Conservation (phyloP, 495 filamentous ascomycete species). For the Neurospora sublineolata region DNA sequence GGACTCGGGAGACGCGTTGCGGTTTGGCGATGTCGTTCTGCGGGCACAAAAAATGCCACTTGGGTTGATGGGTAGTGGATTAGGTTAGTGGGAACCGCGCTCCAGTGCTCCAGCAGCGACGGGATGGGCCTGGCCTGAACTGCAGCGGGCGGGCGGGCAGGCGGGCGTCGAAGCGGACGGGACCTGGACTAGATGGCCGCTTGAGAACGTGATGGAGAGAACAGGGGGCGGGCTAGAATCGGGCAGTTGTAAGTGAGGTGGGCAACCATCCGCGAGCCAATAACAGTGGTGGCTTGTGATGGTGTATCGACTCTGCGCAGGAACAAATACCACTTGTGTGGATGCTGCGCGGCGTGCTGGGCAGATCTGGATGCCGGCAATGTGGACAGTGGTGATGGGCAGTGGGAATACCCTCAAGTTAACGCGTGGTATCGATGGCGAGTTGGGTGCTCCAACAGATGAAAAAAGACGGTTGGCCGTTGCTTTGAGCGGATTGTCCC, state of each 20-base stretch:
- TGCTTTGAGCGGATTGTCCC: background rate
- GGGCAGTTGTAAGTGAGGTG: background rate
- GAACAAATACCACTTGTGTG: background rate
- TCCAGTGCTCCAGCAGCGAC: background rate
- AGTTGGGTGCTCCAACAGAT: background rate
- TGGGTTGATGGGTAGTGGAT: slow-evolving; percentile 3
- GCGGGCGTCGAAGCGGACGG: background rate
- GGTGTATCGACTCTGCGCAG: background rate
- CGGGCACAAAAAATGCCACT: slow-evolving; percentile 14
- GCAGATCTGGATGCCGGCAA: background rate
- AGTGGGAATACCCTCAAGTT: background rate
- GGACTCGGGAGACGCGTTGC: slow-evolving; percentile 13
- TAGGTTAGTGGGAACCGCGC: background rate
- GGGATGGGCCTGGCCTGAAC: background rate
- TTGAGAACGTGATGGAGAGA: background rate
- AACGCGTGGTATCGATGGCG: background rate
- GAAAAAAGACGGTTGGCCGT: background rate
- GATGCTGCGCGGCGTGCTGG: background rate
- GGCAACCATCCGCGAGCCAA: background rate
- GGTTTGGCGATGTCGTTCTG: slow-evolving; percentile 4
- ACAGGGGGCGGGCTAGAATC: background rate
- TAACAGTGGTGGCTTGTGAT: background rate
- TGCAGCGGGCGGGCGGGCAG: background rate
- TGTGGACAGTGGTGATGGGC: background rate
- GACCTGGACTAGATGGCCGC: background rate